Evolutionary conservation across 768 basidiomycete genomes (phyloP).

Genomic region (Lactarius akahatsu): DNA sequence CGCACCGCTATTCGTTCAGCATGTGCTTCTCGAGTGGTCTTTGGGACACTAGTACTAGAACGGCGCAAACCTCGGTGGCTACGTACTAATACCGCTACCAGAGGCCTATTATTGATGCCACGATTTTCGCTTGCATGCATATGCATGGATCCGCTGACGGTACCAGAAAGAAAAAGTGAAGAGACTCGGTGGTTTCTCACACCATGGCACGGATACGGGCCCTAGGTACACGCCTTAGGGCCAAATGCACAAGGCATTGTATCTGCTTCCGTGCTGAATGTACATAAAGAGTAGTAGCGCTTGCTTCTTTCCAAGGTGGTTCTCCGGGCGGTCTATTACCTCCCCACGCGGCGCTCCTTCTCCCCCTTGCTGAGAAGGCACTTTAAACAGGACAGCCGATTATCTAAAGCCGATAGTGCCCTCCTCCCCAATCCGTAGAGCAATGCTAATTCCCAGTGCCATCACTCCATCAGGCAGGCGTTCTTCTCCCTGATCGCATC

Average conservation of each 20-base stretch:
- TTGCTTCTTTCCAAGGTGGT: not conserved
- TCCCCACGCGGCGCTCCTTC: not conserved
- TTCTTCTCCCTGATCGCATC: slow-evolving; percentile 23
- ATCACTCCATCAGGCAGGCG: slow-evolving; percentile 12
- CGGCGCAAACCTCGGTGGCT: not conserved
- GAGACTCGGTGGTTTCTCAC: not conserved
- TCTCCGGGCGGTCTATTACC: slow-evolving; percentile 15
- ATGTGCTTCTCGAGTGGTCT: not conserved
- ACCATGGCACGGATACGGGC: not conserved
- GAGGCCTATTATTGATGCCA: not conserved
- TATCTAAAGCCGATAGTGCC: slow-evolving; percentile 8
- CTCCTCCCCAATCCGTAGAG: slow-evolving; percentile 7
- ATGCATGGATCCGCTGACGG: not conserved
- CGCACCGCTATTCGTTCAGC: not conserved
- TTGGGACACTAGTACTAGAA: not conserved
- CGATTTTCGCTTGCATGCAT: not conserved
- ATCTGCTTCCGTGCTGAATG: slow-evolving; percentile 1
- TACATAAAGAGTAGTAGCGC: not conserved
- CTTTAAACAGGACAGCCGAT: slow-evolving; percentile 1
- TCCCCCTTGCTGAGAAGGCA: slow-evolving; percentile 13
- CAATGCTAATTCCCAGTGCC: slow-evolving; percentile 15
- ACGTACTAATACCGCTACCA: not conserved
- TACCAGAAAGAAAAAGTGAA: not conserved
- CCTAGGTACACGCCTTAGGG: not conserved
- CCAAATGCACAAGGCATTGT: not conserved